phyloP scores from a whole-genome alignment of 305 asterid species.

The Withania somnifera region DNA sequence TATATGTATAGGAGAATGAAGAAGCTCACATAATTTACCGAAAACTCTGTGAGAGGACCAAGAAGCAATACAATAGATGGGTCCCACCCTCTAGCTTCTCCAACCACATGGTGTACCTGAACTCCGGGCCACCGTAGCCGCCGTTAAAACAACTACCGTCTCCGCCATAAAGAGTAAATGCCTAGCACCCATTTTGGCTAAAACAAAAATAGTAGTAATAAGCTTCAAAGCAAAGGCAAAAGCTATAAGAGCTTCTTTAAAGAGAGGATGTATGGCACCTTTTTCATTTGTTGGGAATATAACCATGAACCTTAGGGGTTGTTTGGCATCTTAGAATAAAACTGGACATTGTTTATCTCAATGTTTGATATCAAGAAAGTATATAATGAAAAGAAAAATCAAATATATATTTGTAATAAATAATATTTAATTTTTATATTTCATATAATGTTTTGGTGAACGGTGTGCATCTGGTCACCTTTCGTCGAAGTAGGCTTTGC shows the following conservation, averaged over 20 bases:
- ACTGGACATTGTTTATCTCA: too few relatives aligned
- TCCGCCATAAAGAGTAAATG: background rate
- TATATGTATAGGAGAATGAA: too few relatives aligned
- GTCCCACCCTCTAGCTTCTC: conserved; percentile 48
- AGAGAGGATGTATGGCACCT: too few relatives aligned
- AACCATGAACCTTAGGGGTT: background rate
- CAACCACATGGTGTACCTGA: conserved; percentile 58
- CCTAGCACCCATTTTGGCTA: background rate
- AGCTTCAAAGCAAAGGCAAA: background rate
- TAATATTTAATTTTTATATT: too few relatives aligned
- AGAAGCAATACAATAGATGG: conserved; percentile 29
- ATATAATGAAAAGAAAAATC: too few relatives aligned
- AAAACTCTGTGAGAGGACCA: conserved; percentile 60
- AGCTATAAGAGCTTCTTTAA: background rate
- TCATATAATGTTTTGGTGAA: too few relatives aligned
- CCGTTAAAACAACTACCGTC: background rate
- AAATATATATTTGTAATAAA: too few relatives aligned
- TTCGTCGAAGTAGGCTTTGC: too few relatives aligned
- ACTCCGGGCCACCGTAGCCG: conserved; percentile 21
- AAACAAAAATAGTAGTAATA: background rate
- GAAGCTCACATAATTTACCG: conserved; percentile 45
- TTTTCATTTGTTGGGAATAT: background rate
- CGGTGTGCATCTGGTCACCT: too few relatives aligned
- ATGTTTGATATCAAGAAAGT: too few relatives aligned
- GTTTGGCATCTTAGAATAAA: too few relatives aligned